Conservation (phyloP, 805 yeast species). For the Phaffomyces opuntiae region DNA sequence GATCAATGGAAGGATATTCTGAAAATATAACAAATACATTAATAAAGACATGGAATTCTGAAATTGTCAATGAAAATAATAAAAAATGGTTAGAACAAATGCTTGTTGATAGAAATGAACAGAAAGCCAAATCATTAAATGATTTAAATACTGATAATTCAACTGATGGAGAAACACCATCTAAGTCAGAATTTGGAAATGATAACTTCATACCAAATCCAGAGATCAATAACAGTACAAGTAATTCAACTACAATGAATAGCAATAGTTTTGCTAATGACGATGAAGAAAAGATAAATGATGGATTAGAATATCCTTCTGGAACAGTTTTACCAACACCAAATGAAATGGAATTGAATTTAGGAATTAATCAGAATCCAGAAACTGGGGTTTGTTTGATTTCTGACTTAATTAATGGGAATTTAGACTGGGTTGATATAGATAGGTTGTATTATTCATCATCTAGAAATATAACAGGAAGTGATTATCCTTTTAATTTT, state of each 20-base stretch:
- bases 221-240: too few relatives aligned
- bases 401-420: neutral
- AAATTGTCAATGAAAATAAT: conserved; percentile 12
- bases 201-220: too few relatives aligned
- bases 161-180: neutral
- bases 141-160: neutral
- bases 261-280: too few relatives aligned
- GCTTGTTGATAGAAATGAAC: neutral
- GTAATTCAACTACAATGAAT: too few relatives aligned
- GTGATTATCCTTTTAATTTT: neutral
- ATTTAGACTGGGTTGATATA: neutral
- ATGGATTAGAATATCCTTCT: too few relatives aligned
- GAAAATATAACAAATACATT: neutral
- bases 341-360: too few relatives aligned
- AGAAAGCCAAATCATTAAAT: neutral
- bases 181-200: neutral
- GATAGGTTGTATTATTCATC: neutral
- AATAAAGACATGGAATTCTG: conserved; percentile 4
- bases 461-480: neutral
- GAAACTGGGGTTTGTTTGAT: too few relatives aligned
- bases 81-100: conserved; percentile 20
- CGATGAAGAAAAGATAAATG: too few relatives aligned
- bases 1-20: conserved; percentile 3
- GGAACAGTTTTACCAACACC: too few relatives aligned
- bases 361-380: too few relatives aligned